Conservation (phyloP, 106 monocot species). For the Posidonia australis region DNA sequence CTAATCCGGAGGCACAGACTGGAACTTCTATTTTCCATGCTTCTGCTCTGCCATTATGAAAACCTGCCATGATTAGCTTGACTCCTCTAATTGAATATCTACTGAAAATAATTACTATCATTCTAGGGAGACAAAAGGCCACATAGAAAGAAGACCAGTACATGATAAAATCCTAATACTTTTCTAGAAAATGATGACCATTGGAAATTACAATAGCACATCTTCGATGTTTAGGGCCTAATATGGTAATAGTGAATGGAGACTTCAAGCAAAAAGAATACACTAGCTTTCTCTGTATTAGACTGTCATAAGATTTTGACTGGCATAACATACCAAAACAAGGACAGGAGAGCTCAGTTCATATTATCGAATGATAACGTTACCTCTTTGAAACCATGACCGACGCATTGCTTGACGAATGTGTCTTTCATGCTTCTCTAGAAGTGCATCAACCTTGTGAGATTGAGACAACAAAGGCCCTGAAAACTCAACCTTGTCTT, state of each 20-base stretch:
- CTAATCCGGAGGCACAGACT: no score
- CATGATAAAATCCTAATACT: no score
- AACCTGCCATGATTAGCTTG: background rate
- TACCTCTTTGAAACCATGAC: conserved; percentile 57
- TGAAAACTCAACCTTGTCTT: conserved; percentile 45
- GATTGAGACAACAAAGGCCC: conserved; percentile 48
- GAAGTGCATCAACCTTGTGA: conserved; percentile 44
- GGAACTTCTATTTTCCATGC: conserved; percentile 2
- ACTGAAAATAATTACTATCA: background rate
- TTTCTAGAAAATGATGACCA: no score
- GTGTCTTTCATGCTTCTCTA: conserved; percentile 46
- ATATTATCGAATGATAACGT: background rate
- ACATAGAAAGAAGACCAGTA: no score
- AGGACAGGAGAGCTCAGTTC: background rate
- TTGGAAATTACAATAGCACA: no score
- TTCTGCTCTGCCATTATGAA: conserved; percentile 5
- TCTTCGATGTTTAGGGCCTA: no score
- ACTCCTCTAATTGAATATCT: no score
- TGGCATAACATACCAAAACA: background rate
- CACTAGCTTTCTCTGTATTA: no score
- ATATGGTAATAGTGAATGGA: no score
- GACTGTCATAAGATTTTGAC: background rate
- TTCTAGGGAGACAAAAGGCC: no score
- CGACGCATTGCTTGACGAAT: conserved; percentile 39
- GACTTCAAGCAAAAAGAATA: no score